Evolutionary conservation across 106 monocot genomes (phyloP).

Genomic region (Amphibolis antarctica): DNA sequence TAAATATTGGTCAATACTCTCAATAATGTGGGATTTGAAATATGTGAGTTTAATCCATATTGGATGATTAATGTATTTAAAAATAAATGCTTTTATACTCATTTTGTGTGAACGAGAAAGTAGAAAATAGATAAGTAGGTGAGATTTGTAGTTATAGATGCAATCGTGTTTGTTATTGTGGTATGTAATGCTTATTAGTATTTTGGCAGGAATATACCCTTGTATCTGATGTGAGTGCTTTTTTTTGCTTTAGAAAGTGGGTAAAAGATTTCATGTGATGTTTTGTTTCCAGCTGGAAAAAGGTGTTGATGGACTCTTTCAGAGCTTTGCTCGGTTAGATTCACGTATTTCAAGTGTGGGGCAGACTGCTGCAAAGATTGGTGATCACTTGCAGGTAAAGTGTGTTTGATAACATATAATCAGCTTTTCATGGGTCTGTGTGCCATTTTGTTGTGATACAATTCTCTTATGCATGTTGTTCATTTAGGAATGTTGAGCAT

Average conservation of each 20-base stretch:
- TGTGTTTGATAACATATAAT: not conserved
- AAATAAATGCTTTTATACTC: too few relatives aligned
- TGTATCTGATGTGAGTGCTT: not conserved
- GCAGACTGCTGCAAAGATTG: slow-evolving; percentile 99
- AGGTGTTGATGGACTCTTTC: slow-evolving; percentile 97
- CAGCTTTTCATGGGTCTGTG: not conserved
- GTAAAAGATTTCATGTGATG: not conserved
- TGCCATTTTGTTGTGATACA: not conserved
- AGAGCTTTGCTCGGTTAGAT: slow-evolving; percentile 93
- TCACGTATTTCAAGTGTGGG: slow-evolving; percentile 97
- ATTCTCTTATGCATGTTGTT: not conserved
- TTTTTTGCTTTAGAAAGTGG: not conserved
- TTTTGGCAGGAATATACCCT: too few relatives aligned
- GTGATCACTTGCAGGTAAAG: slow-evolving; percentile 94
- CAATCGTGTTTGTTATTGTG: too few relatives aligned
- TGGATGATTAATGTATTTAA: too few relatives aligned
- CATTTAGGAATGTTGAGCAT: not conserved
- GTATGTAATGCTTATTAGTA: too few relatives aligned
- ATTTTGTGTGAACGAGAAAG: too few relatives aligned
- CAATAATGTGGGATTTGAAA: too few relatives aligned
- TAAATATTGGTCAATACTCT: too few relatives aligned
- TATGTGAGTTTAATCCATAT: too few relatives aligned
- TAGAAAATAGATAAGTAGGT: too few relatives aligned
- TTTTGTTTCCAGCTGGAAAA: slow-evolving; percentile 67
- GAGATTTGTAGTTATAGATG: too few relatives aligned